Percentiles rank a stretch among this genome's conserved stretches.
Evolutionary conservation across 495 filamentous ascomycete species (phyloP).

Genomic region (Penicillium argentinense): DNA sequence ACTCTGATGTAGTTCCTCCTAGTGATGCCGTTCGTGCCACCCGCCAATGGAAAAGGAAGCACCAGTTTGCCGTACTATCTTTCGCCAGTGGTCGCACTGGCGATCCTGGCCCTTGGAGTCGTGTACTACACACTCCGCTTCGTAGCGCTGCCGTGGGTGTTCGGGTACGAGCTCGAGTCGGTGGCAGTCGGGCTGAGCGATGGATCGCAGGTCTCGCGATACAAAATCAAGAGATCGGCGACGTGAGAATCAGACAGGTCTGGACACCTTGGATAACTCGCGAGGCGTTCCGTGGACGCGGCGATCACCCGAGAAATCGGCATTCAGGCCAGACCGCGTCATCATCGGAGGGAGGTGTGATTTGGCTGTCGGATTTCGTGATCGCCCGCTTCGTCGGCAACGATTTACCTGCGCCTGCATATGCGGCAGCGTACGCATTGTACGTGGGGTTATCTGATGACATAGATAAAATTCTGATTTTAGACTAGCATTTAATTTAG

Average conservation of each 20-base stretch:
- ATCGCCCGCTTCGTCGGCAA: not conserved
- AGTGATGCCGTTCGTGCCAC: conserved; percentile 40
- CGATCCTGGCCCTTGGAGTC: conserved; percentile 29
- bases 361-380: conserved; percentile 5
- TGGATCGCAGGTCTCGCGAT: conserved; percentile 24
- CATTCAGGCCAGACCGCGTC: not conserved
- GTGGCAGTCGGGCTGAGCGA: conserved; percentile 18
- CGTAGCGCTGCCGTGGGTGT: conserved; percentile 26
- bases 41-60: conserved; percentile 32
- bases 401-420: no score
- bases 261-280: no score
- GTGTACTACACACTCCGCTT: conserved; percentile 36
- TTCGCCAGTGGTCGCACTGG: conserved; percentile 37
- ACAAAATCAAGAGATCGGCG: conserved; percentile 11
- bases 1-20: conserved; percentile 27
- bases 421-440: not conserved
- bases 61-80: conserved; percentile 41
- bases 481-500: no score
- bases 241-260: not conserved
- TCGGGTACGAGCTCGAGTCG: conserved; percentile 22
- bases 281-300: no score
- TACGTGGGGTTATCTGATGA: no score
- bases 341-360: conserved; percentile 1
- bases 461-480: no score
- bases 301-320: conserved; percentile 7